These are phyloP conservation scores for Bombardia bombarda DNA, from an alignment of 495 filamentous ascomycete species.

Conservation along the genomic window DNA sequence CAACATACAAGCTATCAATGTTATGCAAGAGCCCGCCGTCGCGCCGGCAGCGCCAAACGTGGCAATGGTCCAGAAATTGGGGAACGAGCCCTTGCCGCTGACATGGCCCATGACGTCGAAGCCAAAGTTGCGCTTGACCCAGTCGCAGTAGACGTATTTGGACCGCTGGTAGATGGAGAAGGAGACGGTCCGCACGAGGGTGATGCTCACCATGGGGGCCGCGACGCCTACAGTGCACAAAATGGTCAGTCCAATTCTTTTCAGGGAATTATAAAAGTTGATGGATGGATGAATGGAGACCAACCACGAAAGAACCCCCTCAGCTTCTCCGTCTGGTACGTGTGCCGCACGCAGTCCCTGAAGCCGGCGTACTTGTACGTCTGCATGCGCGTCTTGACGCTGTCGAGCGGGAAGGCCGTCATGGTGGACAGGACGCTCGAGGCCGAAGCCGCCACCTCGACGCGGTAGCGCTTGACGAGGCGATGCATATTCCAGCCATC, in stretches of 20 bases:
- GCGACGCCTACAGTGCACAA: conserved; percentile 59
- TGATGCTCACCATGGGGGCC: conserved; percentile 79
- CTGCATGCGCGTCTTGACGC: conserved; percentile 82
- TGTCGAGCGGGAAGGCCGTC: conserved; percentile 71
- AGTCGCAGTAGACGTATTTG: conserved; percentile 66
- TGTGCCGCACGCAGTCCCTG: conserved; percentile 60
- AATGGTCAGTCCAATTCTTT: too few relatives aligned
- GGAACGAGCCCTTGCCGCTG: conserved; percentile 59
- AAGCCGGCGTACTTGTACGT: conserved; percentile 67
- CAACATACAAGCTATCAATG: conserved; percentile 75
- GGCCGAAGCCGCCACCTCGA: conserved; percentile 67
- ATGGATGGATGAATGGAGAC: conserved; percentile 6
- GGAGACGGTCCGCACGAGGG: conserved; percentile 81
- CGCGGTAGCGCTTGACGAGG: conserved; percentile 67
- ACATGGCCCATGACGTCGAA: conserved; percentile 63
- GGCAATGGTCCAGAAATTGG: conserved; percentile 57
- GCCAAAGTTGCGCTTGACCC: conserved; percentile 55
- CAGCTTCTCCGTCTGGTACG: conserved; percentile 63
- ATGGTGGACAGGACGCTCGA: conserved; percentile 69
- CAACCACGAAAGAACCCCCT: conserved; percentile 72
- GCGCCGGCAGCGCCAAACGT: conserved; percentile 75
- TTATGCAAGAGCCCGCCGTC: conserved; percentile 70
- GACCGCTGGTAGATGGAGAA: conserved; percentile 86
- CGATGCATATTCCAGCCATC: conserved; percentile 29
- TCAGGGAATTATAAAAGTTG: too few relatives aligned